Evolutionary conservation across 1,139 yeast genomes (phyloP).

Genomic region (Diutina rugosa): DNA sequence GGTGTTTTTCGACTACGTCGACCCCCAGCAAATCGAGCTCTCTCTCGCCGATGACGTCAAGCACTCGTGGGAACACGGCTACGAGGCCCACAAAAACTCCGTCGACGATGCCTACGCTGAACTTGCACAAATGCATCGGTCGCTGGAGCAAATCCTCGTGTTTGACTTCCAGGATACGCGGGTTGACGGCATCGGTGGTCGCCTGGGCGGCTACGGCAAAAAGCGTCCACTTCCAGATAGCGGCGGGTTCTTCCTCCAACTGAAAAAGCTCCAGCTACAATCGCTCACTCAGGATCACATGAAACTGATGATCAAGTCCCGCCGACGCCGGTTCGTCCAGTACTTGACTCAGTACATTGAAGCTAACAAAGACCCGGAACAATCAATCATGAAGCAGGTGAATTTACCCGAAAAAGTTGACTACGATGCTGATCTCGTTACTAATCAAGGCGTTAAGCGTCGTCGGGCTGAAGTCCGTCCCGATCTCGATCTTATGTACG

Average conservation of each 20-base stretch:
- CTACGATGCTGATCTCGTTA: conserved; percentile 18
- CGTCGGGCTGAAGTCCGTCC: conserved; percentile 9
- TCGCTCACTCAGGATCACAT: conserved; percentile 24
- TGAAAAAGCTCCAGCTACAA: conserved; percentile 11
- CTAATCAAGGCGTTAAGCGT: conserved; percentile 15
- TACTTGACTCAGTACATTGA: conserved; percentile 27
- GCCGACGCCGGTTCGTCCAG: conserved; percentile 40
- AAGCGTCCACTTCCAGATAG: conserved; percentile 2
- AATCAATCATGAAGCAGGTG: conserved; percentile 31
- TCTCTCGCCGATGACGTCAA: conserved; percentile 19
- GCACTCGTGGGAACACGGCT: conserved; percentile 32
- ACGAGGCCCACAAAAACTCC: conserved; percentile 27
- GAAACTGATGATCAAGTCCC: conserved; percentile 43
- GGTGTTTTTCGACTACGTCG: conserved; percentile 54
- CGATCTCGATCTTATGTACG: conserved; percentile 26
- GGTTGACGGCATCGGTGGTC: conserved; percentile 24
- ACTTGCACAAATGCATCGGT: conserved; percentile 5
- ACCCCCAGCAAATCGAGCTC: conserved; percentile 46
- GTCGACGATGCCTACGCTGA: conserved; percentile 20
- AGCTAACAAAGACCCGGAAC: conserved; percentile 12
- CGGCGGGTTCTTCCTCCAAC: conserved; percentile 15
- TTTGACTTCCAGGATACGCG: conserved; percentile 72
- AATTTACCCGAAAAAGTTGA: conserved; percentile 8
- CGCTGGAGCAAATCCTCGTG: conserved; percentile 41
- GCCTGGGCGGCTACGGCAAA: conserved; percentile 3